phyloP scores from a whole-genome alignment of 257 asterid genomes.

The Eustoma russellianum region DNA sequence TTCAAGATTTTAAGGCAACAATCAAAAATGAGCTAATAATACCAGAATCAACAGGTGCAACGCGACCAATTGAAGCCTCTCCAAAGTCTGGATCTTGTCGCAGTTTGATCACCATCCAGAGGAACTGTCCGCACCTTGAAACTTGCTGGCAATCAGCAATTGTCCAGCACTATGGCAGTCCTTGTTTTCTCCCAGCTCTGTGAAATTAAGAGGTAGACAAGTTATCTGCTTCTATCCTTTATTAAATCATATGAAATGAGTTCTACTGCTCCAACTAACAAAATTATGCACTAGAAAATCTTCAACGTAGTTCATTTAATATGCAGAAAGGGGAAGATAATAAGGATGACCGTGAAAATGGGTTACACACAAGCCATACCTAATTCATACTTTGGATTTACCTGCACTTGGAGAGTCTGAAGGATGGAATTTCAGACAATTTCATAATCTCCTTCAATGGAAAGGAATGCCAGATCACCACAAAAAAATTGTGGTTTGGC shows the following conservation, averaged over 20 bases:
- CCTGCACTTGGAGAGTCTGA: conserved; percentile 79
- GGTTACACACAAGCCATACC: too few relatives aligned
- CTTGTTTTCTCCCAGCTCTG: conserved; percentile 84
- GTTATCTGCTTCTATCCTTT: too few relatives aligned
- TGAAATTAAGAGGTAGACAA: conserved; percentile 3
- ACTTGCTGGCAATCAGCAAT: conserved; percentile 78
- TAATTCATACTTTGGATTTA: too few relatives aligned
- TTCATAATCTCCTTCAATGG: conserved; percentile 60
- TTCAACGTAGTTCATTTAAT: too few relatives aligned
- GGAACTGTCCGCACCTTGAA: conserved; percentile 64
- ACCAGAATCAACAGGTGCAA: conserved; percentile 80
- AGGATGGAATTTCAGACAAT: conserved; percentile 69
- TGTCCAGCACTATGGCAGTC: conserved; percentile 88
- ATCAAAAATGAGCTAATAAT: conserved; percentile 11
- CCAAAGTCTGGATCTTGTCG: conserved; percentile 70
- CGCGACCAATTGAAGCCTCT: conserved; percentile 79
- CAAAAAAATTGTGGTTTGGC: too few relatives aligned
- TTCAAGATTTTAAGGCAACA: too few relatives aligned
- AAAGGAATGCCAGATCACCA: conserved; percentile 76
- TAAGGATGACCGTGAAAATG: too few relatives aligned
- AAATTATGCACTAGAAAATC: too few relatives aligned
- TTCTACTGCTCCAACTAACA: too few relatives aligned
- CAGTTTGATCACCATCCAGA: conserved; percentile 47
- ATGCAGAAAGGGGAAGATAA: too few relatives aligned
- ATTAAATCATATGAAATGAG: too few relatives aligned